A percentile compares a stretch with the other conserved stretches of the same genome.
Conservation (phyloP, 176 grass and related monocot species). For the Leersia perrieri region DNA sequence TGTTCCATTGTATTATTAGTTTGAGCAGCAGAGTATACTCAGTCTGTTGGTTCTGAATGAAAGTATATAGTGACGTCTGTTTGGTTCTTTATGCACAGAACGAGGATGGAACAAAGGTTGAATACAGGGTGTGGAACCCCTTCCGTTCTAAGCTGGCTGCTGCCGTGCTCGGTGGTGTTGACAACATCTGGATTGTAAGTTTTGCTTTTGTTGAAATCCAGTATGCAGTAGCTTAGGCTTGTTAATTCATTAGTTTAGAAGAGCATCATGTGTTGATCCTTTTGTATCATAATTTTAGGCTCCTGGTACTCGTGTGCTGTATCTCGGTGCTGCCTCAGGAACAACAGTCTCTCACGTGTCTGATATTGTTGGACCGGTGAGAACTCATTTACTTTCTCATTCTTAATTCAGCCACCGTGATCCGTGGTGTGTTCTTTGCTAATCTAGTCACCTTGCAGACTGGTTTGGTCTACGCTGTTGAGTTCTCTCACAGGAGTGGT, state of each 20-base stretch:
- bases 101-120: slow-evolving; percentile 68
- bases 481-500: slow-evolving; percentile 96
- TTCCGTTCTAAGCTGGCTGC: slow-evolving; percentile 92
- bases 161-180: slow-evolving; percentile 79
- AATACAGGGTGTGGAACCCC: slow-evolving; percentile 87
- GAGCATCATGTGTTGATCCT: neutral
- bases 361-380: slow-evolving; percentile 82
- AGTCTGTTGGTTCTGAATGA: too few relatives aligned
- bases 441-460: slow-evolving; percentile 23
- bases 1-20: too few relatives aligned
- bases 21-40: too few relatives aligned
- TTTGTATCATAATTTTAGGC: slow-evolving; percentile 26
- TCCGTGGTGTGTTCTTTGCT: neutral
- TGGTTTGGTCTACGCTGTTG: slow-evolving; percentile 85
- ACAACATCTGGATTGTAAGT: slow-evolving; percentile 89
- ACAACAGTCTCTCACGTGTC: slow-evolving; percentile 88
- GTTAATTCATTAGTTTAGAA: neutral
- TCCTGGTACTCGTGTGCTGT: slow-evolving; percentile 72
- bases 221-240: too few relatives aligned
- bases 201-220: neutral
- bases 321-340: slow-evolving; percentile 89
- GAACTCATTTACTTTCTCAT: neutral
- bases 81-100: slow-evolving; percentile 31
- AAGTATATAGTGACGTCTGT: too few relatives aligned
- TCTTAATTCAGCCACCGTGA: neutral